Conservation (phyloP, 352 stramenopile species). For the Phytophthora ramorum region DNA sequence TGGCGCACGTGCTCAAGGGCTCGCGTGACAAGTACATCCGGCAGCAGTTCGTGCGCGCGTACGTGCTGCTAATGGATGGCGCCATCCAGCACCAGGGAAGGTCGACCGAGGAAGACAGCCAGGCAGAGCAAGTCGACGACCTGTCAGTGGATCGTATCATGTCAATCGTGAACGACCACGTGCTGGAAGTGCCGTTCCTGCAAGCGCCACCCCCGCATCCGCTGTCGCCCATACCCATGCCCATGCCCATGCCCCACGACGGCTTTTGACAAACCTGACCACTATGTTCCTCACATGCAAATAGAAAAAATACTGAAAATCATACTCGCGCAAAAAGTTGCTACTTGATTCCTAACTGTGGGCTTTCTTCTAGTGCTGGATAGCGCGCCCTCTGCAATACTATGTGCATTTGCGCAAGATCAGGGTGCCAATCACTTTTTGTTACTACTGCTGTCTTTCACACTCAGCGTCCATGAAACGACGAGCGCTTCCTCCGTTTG, state of each 20-base stretch:
- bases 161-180: conserved; percentile 47
- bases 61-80: conserved; percentile 64
- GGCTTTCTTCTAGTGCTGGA: conserved; percentile 27
- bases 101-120: conserved; percentile 3
- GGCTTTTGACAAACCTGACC: conserved; percentile 34
- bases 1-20: conserved; percentile 96
- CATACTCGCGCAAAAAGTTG: conserved; percentile 19
- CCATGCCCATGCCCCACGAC: conserved; percentile 19
- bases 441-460: conserved; percentile 36
- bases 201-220: conserved; percentile 28
- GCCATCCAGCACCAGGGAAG: conserved; percentile 31
- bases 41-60: conserved; percentile 81
- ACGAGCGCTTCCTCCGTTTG: conserved; percentile 52
- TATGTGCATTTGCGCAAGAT: conserved; percentile 38
- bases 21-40: conserved; percentile 87
- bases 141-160: conserved; percentile 41
- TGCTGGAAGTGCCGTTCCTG: conserved; percentile 52
- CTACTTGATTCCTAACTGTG: conserved; percentile 33
- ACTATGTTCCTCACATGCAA: conserved; percentile 25
- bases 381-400: conserved; percentile 28
- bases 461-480: conserved; percentile 60
- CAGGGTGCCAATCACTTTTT: conserved; percentile 26
- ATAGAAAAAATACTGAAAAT: conserved; percentile 34
- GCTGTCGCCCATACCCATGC: conserved; percentile 25
- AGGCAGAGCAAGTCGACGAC: conserved; percentile 10